phyloP scores from a whole-genome alignment of 495 filamentous ascomycete species.

The Podospora conica region DNA sequence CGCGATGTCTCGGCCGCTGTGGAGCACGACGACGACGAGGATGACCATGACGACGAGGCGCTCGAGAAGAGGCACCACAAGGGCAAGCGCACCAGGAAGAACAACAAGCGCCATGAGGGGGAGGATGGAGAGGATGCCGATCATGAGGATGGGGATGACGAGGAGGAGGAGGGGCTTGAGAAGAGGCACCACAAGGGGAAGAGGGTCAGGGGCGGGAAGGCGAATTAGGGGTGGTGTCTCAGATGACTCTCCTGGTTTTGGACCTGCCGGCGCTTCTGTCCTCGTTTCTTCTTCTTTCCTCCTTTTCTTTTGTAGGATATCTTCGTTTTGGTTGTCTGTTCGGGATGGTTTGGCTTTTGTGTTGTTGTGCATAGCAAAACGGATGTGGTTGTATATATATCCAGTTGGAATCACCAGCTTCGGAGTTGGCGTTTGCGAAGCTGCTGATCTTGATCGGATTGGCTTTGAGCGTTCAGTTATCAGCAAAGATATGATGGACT shows the following conservation, averaged over 20 bases:
- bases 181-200: too few relatives aligned
- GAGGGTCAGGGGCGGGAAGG: neutral
- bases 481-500: too few relatives aligned
- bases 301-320: neutral
- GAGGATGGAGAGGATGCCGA: neutral
- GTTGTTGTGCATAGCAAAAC: neutral
- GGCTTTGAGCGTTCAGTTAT: too few relatives aligned
- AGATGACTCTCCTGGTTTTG: too few relatives aligned
- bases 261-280: too few relatives aligned
- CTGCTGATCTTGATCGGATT: too few relatives aligned
- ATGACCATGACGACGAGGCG: neutral
- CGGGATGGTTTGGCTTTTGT: neutral
- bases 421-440: neutral
- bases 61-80: slow-evolving; percentile 16
- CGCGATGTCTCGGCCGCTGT: neutral
- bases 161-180: neutral
- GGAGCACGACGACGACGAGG: slow-evolving; percentile 4
- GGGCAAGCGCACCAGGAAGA: slow-evolving; percentile 10
- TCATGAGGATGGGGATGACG: neutral
- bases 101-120: neutral
- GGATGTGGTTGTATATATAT: neutral
- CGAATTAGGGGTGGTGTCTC: neutral
- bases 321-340: neutral
- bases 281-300: neutral
- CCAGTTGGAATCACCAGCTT: neutral